Percentiles rank a stretch among this genome's conserved stretches.
phyloP scores from a whole-genome alignment of 495 filamentous ascomycete species.

The Aspergillus haitiensis region DNA sequence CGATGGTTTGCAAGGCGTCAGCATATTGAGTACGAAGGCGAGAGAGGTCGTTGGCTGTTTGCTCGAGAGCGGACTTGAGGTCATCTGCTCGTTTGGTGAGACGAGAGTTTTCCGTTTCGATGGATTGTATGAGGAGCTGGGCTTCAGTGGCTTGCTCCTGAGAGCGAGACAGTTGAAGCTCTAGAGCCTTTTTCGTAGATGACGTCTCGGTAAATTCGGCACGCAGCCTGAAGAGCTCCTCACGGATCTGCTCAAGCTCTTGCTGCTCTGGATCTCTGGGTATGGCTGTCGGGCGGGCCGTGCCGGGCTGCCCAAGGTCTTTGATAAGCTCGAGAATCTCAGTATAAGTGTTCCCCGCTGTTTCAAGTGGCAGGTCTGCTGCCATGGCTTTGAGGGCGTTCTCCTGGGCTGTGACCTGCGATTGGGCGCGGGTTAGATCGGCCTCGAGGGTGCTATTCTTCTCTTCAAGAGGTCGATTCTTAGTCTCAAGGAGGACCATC shows the following conservation, averaged over 20 bases:
- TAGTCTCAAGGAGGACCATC: constrained; percentile 38
- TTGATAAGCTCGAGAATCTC: constrained; percentile 48
- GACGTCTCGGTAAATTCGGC: constrained; percentile 31
- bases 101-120: constrained; percentile 49
- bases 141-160: constrained; percentile 44
- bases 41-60: constrained; percentile 36
- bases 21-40: constrained; percentile 40
- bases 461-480: constrained; percentile 44
- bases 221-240: constrained; percentile 35
- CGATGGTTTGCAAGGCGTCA: constrained; percentile 65
- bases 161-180: constrained; percentile 36
- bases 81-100: constrained; percentile 38
- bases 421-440: constrained; percentile 41
- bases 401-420: constrained; percentile 46
- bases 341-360: constrained; percentile 40
- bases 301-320: constrained; percentile 32
- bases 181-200: constrained; percentile 33
- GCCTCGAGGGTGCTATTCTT: constrained; percentile 46
- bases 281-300: constrained; percentile 21
- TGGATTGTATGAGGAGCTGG: constrained; percentile 43
- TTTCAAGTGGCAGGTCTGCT: constrained; percentile 39
- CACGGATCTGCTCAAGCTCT: constrained; percentile 29
- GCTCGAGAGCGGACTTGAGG: constrained; percentile 36
- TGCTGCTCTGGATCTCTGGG: constrained; percentile 23
- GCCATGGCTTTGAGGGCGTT: constrained; percentile 44